Evolutionary conservation across 164 flowering plant species (phyloP).

Genomic region (Vitis labrusca): DNA sequence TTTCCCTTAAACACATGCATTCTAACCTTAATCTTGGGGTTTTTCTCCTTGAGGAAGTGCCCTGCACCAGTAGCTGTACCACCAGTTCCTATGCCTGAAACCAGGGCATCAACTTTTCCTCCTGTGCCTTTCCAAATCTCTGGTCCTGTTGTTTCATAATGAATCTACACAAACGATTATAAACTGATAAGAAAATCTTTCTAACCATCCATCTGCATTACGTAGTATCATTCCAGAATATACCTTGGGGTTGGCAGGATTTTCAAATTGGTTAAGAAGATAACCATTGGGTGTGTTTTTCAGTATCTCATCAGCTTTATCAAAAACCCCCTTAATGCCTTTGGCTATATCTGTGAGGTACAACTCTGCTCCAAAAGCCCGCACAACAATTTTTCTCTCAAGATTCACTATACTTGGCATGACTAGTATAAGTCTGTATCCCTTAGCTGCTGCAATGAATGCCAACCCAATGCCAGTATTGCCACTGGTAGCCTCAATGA

Average conservation of each 20-base stretch:
- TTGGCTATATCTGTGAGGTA: conserved; percentile 25
- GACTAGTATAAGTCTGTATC: conserved; percentile 32
- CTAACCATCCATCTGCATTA: background rate
- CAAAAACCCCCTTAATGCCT: conserved; percentile 26
- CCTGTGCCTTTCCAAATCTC: conserved; percentile 53
- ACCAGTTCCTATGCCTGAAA: conserved; percentile 59
- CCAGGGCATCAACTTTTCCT: conserved; percentile 51
- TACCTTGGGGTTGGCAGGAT: conserved; percentile 50
- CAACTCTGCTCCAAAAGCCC: conserved; percentile 48
- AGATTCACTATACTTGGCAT: conserved; percentile 41
- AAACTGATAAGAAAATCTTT: background rate
- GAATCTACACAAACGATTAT: conserved; percentile 20
- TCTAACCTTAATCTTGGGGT: conserved; percentile 44
- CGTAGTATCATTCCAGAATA: background rate
- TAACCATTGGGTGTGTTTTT: conserved; percentile 29
- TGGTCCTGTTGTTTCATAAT: conserved; percentile 59
- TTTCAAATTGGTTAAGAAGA: conserved; percentile 31
- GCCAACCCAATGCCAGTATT: conserved; percentile 51
- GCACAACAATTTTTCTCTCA: conserved; percentile 38
- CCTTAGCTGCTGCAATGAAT: conserved; percentile 38
- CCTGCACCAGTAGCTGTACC: conserved; percentile 58
- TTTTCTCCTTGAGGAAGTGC: conserved; percentile 43
- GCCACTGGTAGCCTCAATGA: conserved; percentile 41
- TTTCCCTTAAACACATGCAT: background rate
- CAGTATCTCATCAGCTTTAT: conserved; percentile 27